These are phyloP conservation scores for Penicillium sp. DNA, from an alignment of 2,329 filamentous ascomycete genomes.

Conservation along the genomic window DNA sequence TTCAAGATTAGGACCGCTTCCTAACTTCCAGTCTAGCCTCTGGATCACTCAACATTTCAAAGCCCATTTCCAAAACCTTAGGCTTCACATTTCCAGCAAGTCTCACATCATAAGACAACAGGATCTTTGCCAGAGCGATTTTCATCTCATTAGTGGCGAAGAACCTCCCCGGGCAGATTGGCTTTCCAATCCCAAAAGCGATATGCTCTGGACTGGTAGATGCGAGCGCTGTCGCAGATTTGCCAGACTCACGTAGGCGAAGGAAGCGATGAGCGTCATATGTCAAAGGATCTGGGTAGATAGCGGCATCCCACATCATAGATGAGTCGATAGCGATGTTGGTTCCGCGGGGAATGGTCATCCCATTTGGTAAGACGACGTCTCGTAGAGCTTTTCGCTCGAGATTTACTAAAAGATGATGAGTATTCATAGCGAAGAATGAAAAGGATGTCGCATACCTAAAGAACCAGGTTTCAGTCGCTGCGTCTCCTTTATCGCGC, in stretches of 20 bases:
- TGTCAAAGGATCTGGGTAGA: neutral
- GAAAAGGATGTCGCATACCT: neutral
- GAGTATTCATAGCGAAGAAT: neutral
- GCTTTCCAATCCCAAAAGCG: constrained; percentile 29
- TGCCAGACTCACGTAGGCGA: neutral
- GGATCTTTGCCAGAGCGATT: constrained; percentile 13
- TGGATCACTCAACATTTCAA: neutral
- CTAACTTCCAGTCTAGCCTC: neutral
- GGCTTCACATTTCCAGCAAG: neutral
- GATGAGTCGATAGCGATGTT: neutral
- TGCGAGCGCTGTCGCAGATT: neutral
- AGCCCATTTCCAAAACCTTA: neutral
- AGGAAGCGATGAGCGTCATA: neutral
- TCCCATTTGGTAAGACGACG: neutral
- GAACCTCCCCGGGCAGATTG: constrained; percentile 32
- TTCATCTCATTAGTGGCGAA: constrained; percentile 33
- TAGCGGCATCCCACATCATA: neutral
- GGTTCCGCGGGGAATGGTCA: neutral
- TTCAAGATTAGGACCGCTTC: neutral
- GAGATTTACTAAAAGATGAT: neutral
- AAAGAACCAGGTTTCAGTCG: constrained; percentile 10
- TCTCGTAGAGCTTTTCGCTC: neutral
- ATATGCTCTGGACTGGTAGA: constrained; percentile 3
- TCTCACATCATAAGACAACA: neutral
- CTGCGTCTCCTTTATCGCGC: constrained; percentile 20